These are phyloP conservation scores for Gracilaria domingensis DNA, from an alignment of 23 red algal genomes.

Conservation along the genomic window DNA sequence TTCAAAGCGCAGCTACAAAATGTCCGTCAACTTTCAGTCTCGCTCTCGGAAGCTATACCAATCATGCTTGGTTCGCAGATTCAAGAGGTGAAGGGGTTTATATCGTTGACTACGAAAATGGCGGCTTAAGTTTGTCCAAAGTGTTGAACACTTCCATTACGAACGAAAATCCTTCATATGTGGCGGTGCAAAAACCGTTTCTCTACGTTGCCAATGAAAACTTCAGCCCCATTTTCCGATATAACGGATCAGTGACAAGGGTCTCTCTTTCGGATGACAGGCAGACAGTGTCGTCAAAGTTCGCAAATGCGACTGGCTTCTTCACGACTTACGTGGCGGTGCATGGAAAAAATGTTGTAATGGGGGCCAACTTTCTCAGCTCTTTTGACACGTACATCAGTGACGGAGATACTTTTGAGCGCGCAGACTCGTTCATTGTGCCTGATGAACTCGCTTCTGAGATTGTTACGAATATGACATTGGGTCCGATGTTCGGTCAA, in stretches of 20 bases:
- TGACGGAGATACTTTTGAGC: not conserved
- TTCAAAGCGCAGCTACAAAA: not conserved
- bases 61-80: slow-evolving; percentile 10
- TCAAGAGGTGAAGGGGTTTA: slow-evolving; percentile 2
- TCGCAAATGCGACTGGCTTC: slow-evolving; percentile 15
- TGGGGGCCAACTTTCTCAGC: slow-evolving; percentile 27
- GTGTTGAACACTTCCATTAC: slow-evolving; percentile 18
- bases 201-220: slow-evolving; percentile 22
- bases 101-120: slow-evolving; percentile 20
- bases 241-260: slow-evolving; percentile 6
- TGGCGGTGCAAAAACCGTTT: slow-evolving; percentile 10
- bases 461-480: slow-evolving; percentile 10
- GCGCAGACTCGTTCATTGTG: slow-evolving; percentile 6
- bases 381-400: slow-evolving; percentile 24
- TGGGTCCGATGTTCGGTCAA: slow-evolving; percentile 32
- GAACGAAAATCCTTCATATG: slow-evolving; percentile 11
- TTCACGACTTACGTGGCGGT: slow-evolving; percentile 23
- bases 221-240: not conserved
- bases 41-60: slow-evolving; percentile 20
- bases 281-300: not conserved
- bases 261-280: not conserved
- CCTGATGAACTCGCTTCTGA: slow-evolving; percentile 23
- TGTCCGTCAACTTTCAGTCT: not conserved
- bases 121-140: not conserved
- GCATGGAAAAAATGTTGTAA: not conserved